Evolutionary conservation across 1,284 basidiomycete genomes (phyloP), one percentile per base, ranked within the genome.

Genomic region (Ustilago bromivora): DNA sequence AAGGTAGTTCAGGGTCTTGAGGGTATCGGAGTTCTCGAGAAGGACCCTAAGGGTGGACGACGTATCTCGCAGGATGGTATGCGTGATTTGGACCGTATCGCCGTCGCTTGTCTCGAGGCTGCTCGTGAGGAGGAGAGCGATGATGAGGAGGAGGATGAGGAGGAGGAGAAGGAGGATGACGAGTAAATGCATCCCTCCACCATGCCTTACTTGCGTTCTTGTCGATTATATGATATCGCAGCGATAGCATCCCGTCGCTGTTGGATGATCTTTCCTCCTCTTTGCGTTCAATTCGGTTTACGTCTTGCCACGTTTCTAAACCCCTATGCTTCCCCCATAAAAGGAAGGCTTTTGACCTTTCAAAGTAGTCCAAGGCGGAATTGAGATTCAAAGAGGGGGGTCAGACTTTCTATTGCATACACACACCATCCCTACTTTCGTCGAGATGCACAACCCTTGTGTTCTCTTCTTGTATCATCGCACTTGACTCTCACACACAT

Each of bases 11-110:
- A 99, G 89, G 92, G 95, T 65, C 90, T 99, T 80, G 96, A 98
- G 91, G 97, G 96, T 90, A 98, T 99, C 85, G 96, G 96, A 86
- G 96, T 99, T 72, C 91, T 99, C 82, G 96, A 99, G 89, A 91
- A 93, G 89, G 87, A 87, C 81, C 91, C 94, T 68, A 95, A 97
- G 87, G 97, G 96, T 84, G 96, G 96, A 79, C 92, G 96, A 86
- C 92, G 94, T 88, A 98, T 99, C 88, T 92, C 91, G 86, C 95
- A 98, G 89, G 96, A 98, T 87, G 97, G 97, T 80, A 93, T 88
- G 88, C 92, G 96, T 87, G 96, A 99, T 88, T 90, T 99, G 87
- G 96, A 98, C 90, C 96, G 96, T 82, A 99, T 99, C 88, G 96
- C 96, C 68, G 96, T 95, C 43, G 94, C 96, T 67, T 94, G 98